Evolutionary conservation across 805 yeast genomes (phyloP), one percentile per base, ranked within the genome.

Genomic region (Wickerhamomyces hampshirensis): DNA sequence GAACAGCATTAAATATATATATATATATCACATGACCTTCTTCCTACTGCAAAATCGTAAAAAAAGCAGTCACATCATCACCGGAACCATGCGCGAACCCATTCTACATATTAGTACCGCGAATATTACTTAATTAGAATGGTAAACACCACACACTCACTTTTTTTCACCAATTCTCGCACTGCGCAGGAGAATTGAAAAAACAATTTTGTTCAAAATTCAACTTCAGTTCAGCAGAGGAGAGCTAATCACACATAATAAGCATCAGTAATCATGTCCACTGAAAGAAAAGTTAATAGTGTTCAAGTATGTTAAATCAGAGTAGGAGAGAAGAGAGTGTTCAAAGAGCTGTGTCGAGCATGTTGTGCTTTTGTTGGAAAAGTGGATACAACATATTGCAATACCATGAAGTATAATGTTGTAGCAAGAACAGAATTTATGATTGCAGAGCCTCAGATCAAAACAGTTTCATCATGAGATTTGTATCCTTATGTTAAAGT

Each of bases 221-320:
- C 46, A 33, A 37, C 36, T 32, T 37, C 18, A 27, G 13, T 23
- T 23, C 33, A 33, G 24, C 26, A 24, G n/a, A n/a, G n/a, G n/a
- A n/a, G n/a, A n/a, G 33, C 23, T 35, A 19, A 43, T 26, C 32
- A 34, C 41, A 38, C 39, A 32, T 21, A 21, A 21, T 21, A 21
- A 21, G 29, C 37, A 43, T 35, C 52, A 56, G 58, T 62, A 65
- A 67, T 50, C 65, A 77, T 77, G 83, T 76, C 83, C 67, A 68
- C 87, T 64, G 69, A 43, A 45, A 45, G 34, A 37, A 40, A 51
- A 46, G 55, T 72, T 69, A 87, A 84, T 78, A 81, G 89, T 74
- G 91, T 84, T 68, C 89, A 82, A 78, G 88, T 80, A 80, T 75
- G 88, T 80, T 47, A 30, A 23, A 30, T 23, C 10, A 11, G 28